Evolutionary conservation across 2,329 filamentous ascomycete species (phyloP).

Genomic region (Nigrograna mackinnonii): DNA sequence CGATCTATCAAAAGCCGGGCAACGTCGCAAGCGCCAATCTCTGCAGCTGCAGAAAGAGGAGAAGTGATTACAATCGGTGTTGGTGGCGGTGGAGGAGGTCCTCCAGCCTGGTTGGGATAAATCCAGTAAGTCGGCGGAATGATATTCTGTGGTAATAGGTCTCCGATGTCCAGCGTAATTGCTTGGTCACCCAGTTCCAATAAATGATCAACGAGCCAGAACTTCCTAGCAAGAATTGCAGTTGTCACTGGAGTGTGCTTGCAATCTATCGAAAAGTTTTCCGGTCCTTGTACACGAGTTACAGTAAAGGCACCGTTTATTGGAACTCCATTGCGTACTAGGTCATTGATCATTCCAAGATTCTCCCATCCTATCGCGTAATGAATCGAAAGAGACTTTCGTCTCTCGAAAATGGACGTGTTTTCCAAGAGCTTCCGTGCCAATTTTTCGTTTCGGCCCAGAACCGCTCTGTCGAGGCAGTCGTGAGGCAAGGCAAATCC

Average conservation of each 20-base stretch:
- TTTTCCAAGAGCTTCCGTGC: neutral
- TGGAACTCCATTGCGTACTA: neutral
- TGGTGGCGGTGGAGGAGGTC: no score
- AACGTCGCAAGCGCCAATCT: neutral
- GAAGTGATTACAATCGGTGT: neutral
- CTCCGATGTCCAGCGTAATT: no score
- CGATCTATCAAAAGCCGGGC: neutral
- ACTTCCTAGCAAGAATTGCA: slow-evolving; percentile 1
- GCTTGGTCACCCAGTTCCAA: neutral
- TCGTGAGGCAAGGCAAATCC: neutral
- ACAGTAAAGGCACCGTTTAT: no score
- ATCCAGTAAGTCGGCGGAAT: neutral
- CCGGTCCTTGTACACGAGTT: no score
- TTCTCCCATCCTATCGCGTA: neutral
- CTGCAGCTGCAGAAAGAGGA: neutral
- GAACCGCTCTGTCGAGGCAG: neutral
- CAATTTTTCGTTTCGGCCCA: neutral
- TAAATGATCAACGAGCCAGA: neutral
- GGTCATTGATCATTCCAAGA: neutral
- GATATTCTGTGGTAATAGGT: no score
- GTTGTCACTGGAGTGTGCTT: neutral
- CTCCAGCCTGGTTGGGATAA: neutral
- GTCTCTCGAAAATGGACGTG: neutral
- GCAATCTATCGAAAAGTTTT: no score
- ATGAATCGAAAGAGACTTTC: neutral